These are phyloP conservation scores for Erodium maritimum DNA, from an alignment of 345 rosid species.

Conservation along the genomic window DNA sequence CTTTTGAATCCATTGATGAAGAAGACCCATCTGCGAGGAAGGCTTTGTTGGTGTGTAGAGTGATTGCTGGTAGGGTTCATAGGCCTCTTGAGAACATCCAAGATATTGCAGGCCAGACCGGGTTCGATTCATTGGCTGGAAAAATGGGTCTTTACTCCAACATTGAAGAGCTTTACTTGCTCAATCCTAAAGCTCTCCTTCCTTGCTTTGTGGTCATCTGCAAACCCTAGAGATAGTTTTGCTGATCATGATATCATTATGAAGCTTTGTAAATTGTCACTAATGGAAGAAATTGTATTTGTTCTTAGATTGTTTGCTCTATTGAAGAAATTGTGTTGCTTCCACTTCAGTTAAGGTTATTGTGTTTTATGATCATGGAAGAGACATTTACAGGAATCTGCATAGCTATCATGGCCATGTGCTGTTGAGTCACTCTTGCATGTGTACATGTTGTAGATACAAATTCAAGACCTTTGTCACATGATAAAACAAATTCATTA, in stretches of 20 bases:
- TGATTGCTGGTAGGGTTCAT: constrained; percentile 94
- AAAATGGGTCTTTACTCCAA: constrained; percentile 88
- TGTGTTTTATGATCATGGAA: no score
- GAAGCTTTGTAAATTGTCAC: neutral
- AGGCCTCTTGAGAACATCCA: constrained; percentile 80
- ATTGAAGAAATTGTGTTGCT: neutral
- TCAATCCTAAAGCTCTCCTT: constrained; percentile 85
- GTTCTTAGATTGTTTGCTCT: neutral
- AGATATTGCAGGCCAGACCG: constrained; percentile 68
- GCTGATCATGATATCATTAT: neutral
- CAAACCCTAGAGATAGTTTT: constrained; percentile 35
- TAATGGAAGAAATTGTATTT: no score
- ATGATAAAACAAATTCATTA: no score
- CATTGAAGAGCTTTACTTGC: constrained; percentile 92
- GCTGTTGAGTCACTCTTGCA: no score
- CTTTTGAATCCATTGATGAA: constrained; percentile 54
- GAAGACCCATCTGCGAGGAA: constrained; percentile 45
- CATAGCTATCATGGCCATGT: no score
- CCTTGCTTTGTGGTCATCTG: constrained; percentile 38
- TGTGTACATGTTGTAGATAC: no score
- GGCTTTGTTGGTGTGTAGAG: constrained; percentile 88
- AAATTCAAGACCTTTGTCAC: no score
- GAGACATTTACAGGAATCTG: no score
- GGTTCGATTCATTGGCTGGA: constrained; percentile 94
- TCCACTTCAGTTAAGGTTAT: no score